A percentile compares a stretch with the other conserved stretches of the same genome.
Evolutionary conservation across 345 rosid species (phyloP).

Genomic region (Nasturtium officinale): DNA sequence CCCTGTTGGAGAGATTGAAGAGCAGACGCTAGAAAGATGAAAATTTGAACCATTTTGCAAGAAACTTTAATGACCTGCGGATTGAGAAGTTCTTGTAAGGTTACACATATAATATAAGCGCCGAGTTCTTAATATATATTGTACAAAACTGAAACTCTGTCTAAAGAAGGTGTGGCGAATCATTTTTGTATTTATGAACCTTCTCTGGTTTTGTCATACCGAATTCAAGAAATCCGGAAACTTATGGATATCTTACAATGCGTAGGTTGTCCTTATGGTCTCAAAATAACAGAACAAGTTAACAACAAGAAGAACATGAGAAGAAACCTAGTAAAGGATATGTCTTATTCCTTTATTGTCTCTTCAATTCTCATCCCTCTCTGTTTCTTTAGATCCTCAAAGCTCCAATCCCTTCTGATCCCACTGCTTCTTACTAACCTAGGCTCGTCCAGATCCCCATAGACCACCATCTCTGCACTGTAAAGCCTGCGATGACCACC

Average conservation of each 20-base stretch:
- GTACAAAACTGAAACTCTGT: neutral
- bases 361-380: constrained; percentile 37
- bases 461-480: constrained; percentile 42
- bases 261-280: neutral
- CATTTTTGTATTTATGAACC: constrained; percentile 10
- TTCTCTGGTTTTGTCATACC: constrained; percentile 6
- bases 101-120: neutral
- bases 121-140: neutral
- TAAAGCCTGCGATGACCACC: constrained; percentile 48
- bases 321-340: constrained; percentile 12
- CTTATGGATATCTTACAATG: constrained; percentile 12
- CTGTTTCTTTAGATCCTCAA: constrained; percentile 64
- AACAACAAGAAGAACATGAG: constrained; percentile 7
- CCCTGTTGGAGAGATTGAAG: neutral
- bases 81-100: constrained; percentile 8
- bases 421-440: constrained; percentile 80
- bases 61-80: neutral
- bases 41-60: neutral
- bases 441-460: constrained; percentile 45
- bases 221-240: neutral
- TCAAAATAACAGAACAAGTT: constrained; percentile 13
- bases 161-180: neutral
- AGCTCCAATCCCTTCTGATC: constrained; percentile 95
- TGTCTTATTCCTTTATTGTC: constrained; percentile 38
- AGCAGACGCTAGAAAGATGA: constrained; percentile 12